Conservation (phyloP, 108 stramenopile genomes). For the Fistulifera solaris region DNA sequence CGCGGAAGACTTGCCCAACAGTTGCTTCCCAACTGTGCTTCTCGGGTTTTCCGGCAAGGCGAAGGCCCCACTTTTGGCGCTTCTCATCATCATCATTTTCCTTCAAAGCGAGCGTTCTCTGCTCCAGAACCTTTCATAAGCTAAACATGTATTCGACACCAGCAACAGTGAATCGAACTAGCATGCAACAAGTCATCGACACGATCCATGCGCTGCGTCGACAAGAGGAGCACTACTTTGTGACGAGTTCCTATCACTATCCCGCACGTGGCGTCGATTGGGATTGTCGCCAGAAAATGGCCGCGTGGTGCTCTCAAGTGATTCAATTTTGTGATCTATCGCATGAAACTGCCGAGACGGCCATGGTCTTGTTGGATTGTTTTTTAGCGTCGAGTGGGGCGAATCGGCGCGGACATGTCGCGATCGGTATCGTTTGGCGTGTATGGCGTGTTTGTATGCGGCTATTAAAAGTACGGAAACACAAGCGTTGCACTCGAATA, state of each 20-base stretch:
- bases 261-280: slow-evolving; percentile 12
- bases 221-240: slow-evolving; percentile 14
- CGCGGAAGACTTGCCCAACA: too few species aligned
- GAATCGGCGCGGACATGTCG: slow-evolving; percentile 18
- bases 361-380: slow-evolving; percentile 50
- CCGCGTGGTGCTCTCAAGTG: slow-evolving; percentile 53
- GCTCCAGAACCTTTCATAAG: too few species aligned
- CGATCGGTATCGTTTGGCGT: slow-evolving; percentile 49
- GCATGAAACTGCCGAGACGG: slow-evolving; percentile 46
- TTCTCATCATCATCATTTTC: too few species aligned
- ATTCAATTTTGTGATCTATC: slow-evolving; percentile 47
- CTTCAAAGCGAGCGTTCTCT: too few species aligned
- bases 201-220: slow-evolving; percentile 11
- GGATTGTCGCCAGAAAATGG: slow-evolving; percentile 42
- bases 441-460: slow-evolving; percentile 51
- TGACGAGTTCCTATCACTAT: slow-evolving; percentile 10
- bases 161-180: too few species aligned
- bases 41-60: too few species aligned
- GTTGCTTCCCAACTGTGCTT: too few species aligned
- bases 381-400: slow-evolving; percentile 20
- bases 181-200: not conserved
- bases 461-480: slow-evolving; percentile 58
- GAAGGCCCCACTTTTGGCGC: too few species aligned
- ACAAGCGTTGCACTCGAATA: slow-evolving; percentile 31
- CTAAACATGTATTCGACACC: too few species aligned